Evolutionary conservation across 768 basidiomycete genomes (phyloP), one percentile per base, ranked within the genome.

Genomic region (Leccinum uliginosum): DNA sequence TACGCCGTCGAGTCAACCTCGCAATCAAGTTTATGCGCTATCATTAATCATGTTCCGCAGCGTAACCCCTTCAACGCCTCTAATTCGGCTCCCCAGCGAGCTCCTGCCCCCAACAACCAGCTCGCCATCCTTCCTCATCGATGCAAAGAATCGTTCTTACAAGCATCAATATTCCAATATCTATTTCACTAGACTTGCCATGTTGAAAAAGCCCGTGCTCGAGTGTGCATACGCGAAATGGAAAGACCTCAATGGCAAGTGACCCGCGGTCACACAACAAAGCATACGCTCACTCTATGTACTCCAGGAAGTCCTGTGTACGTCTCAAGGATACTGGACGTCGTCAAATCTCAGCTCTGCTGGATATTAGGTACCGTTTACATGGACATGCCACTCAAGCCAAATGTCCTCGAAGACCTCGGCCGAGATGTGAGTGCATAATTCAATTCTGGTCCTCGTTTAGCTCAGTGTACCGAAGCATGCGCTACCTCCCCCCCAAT

Each of bases 301-400:
- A 59, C 34, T 17, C 50, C 64, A 91, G 91, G 85, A 9, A 76
- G 80, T 11, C 92, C 93, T 0, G 66, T 78, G 11, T 79, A 86
- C 29, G 82, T 95, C n/a, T 79, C 85, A 6, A 80, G 91, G 29
- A 89, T 96, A 3, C 83, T 97, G 4, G 96, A 98, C 56, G 87
- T 98, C 8, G 75, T 85, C 47, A 90, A 92, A 63, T 87, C 88
- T 1, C 78, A 88, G 64, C 76, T 96, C 54, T 97, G 93, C 71
- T 98, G 88, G 71, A 82, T 98, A 59, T 77, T 97, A 53, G 97
- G 97, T 4, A 99, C 97, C 0, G 86, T 98, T 6, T 99, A 98
- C 71, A 88, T 98, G 85, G 94, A 99, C 58, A 99, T 99, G 97
- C 92, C 94, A 9, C 78, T 98, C 51, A 99, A 99, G 67, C 96